Evolutionary conservation across 2,329 filamentous ascomycete species (phyloP), one percentile per base, ranked within the genome.

Genomic region (Alternaria atra): DNA sequence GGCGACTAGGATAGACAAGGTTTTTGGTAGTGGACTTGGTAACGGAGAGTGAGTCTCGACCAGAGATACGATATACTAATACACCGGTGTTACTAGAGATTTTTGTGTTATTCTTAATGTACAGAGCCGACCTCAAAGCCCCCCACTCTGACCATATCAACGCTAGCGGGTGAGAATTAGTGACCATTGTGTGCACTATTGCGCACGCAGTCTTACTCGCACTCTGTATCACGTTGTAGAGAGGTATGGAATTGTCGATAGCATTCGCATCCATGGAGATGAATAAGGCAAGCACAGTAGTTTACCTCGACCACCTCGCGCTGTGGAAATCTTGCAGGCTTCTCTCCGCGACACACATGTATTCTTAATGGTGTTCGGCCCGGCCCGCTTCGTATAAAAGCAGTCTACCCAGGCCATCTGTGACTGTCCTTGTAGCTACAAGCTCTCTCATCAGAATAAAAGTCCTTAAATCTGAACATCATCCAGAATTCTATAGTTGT

Each of bases 21-120:
- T 85, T 6, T 85, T 84, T 63, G 77, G 77, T 7, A 84, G 80
- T 71, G 82, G 81, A 13, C 61, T 63, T 48, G 58, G 60, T 32
- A 37, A 34, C 17, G 64, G 70, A 46, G 54, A 39, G 32, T 32
- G 39, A 32, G 29, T 23, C 20, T n/a, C 12, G 20, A 8, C 25
- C 15, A 29, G 8, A 7, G 6, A 13, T 17, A 12, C 8, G 4
- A 17, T 3, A 4, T 7, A 6, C 2, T 8, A 5, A 17, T 46
- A 17, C 7, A 30, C 7, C 12, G 1, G 39, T 9, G 12, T 8
- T 4, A 42, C 12, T 42, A 15, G 12, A 42, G 10, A 42, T 10
- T 42, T 6, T 8, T 15, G 39, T 25, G 12, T 12, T 42, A 25
- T 40, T 5, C 12, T 6, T 7, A 39, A 20, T 12, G 2, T 39